These are phyloP conservation scores for Penicillium sclerotigenum DNA, from an alignment of 2,329 filamentous ascomycete species.

Conservation along the genomic window DNA sequence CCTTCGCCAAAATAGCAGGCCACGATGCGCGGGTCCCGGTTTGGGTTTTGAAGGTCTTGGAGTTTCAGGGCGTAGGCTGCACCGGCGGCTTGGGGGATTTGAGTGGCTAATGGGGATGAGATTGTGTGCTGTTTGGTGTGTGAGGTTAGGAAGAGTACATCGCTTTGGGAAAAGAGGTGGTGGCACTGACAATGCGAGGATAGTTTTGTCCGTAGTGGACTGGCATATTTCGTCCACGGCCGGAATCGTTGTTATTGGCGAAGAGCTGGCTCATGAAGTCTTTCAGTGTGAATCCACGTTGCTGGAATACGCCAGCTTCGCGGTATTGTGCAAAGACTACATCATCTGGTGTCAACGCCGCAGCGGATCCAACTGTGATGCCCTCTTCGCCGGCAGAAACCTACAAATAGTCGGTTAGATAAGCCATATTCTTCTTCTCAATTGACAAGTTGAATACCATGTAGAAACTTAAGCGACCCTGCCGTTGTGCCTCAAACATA, in stretches of 20 bases:
- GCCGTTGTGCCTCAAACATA: slow-evolving; percentile 96
- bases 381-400: slow-evolving; percentile 89
- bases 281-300: slow-evolving; percentile 79
- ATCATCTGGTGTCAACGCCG: slow-evolving; percentile 76
- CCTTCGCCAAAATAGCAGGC: slow-evolving; percentile 89
- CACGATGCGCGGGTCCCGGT: slow-evolving; percentile 64
- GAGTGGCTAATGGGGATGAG: slow-evolving; percentile 79
- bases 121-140: slow-evolving; percentile 73
- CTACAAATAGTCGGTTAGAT: slow-evolving; percentile 29
- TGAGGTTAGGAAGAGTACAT: background rate
- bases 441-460: slow-evolving; percentile 60
- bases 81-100: slow-evolving; percentile 83
- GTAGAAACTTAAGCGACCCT: slow-evolving; percentile 93
- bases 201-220: slow-evolving; percentile 88
- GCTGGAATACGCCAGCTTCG: slow-evolving; percentile 85
- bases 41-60: slow-evolving; percentile 69
- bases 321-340: slow-evolving; percentile 93
- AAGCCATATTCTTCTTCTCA: rapidly evolving
- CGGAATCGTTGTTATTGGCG: slow-evolving; percentile 75
- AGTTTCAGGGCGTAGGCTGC: slow-evolving; percentile 86
- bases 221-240: slow-evolving; percentile 90
- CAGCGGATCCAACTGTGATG: slow-evolving; percentile 83
- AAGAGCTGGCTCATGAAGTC: slow-evolving; percentile 97
- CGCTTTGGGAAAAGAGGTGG: background rate
- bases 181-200: slow-evolving; percentile 69